Evolutionary conservation across 73 alveolate species (phyloP).

Genomic region (Urostyla sp.): DNA sequence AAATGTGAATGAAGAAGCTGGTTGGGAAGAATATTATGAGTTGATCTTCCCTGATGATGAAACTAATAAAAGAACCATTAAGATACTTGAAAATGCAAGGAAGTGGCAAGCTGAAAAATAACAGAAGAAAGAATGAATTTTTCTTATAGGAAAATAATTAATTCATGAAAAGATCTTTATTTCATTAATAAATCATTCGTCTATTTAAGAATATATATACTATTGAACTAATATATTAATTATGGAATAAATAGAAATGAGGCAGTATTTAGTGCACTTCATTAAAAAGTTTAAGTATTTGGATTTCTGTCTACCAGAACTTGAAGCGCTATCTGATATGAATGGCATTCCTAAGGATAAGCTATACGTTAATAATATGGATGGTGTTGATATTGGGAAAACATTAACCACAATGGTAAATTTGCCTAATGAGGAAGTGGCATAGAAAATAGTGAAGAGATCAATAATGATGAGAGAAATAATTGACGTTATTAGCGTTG

Average conservation of each 20-base stretch:
- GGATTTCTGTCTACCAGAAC: slow-evolving; percentile 63
- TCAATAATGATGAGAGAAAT: slow-evolving; percentile 70
- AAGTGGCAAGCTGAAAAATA: slow-evolving; percentile 67
- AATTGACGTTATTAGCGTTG: slow-evolving; percentile 47
- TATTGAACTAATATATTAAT: not conserved
- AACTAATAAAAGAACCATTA: slow-evolving; percentile 62
- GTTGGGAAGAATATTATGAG: slow-evolving; percentile 91
- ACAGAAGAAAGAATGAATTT: not conserved
- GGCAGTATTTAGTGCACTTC: slow-evolving; percentile 40
- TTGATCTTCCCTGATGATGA: slow-evolving; percentile 93
- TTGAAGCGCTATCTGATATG: slow-evolving; percentile 57
- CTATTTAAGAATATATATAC: not conserved
- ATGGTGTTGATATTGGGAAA: too few species aligned
- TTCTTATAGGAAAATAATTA: not conserved
- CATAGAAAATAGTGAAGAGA: slow-evolving; percentile 56
- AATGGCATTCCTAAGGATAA: slow-evolving; percentile 6
- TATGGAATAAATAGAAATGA: not conserved
- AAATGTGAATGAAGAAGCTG: slow-evolving; percentile 71
- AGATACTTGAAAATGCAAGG: slow-evolving; percentile 82
- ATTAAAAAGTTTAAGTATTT: slow-evolving; percentile 26
- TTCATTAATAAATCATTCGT: slow-evolving; percentile 32
- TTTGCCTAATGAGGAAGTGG: slow-evolving; percentile 62
- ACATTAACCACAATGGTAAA: too few species aligned
- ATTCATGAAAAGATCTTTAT: not conserved
- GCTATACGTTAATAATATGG: slow-evolving; percentile 17